A percentile compares a stretch with the other conserved stretches of the same genome.
Conservation (phyloP, 495 filamentous ascomycete genomes). For the Cairneyella variabilis region DNA sequence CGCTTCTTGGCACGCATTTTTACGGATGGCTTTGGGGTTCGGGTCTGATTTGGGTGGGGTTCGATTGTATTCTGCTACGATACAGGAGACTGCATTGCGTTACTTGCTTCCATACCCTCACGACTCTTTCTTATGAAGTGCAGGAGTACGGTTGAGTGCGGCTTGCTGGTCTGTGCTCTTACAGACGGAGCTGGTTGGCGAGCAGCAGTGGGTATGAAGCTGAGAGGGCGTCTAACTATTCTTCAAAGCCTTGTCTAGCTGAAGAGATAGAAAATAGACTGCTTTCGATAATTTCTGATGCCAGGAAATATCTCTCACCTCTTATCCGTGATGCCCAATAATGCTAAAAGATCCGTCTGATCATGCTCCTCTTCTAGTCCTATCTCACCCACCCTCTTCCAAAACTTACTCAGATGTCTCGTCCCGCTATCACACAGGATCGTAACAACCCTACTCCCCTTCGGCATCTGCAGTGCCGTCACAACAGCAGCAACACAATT, state of each 20-base stretch:
- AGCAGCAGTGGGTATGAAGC: too few relatives aligned
- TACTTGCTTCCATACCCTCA: too few relatives aligned
- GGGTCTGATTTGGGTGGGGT: conserved; percentile 8
- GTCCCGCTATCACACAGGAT: conserved; percentile 89
- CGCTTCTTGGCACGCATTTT: conserved; percentile 15
- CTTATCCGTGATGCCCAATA: conserved; percentile 19
- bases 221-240: too few relatives aligned
- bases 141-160: too few relatives aligned
- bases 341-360: conserved; percentile 26
- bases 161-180: too few relatives aligned
- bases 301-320: background rate
- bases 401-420: conserved; percentile 91
- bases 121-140: background rate
- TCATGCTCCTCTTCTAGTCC: conserved; percentile 50
- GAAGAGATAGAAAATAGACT: too few relatives aligned
- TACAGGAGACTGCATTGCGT: conserved; percentile 2
- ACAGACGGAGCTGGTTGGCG: too few relatives aligned
- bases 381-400: conserved; percentile 73
- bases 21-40: conserved; percentile 26
- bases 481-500: conserved; percentile 91
- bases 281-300: background rate
- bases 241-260: too few relatives aligned
- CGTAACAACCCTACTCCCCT: conserved; percentile 77
- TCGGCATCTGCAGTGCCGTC: conserved; percentile 63
- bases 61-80: conserved; percentile 1